Conservation (phyloP, 1,284 basidiomycete genomes). For the Athelia psychrophila region DNA sequence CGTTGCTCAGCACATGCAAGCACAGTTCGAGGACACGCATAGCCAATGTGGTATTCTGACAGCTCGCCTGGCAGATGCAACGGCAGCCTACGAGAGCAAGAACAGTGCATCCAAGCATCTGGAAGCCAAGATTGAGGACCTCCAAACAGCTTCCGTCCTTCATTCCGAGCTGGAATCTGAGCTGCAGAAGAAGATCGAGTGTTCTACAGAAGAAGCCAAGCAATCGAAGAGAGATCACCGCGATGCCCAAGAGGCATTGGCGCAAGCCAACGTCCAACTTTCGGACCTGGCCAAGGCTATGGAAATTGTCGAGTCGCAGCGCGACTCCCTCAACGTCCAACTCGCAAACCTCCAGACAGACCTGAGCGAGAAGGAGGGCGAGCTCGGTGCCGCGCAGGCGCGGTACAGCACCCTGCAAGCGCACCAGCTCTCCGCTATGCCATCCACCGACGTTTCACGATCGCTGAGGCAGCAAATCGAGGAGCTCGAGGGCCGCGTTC, state of each 20-base stretch:
- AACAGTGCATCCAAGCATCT: constrained; percentile 11
- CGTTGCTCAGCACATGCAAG: constrained; percentile 34
- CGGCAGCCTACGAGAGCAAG: constrained; percentile 4
- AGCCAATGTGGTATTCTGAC: constrained; percentile 14
- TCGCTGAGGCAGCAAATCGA: constrained; percentile 59
- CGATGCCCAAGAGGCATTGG: constrained; percentile 33
- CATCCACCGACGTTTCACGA: constrained; percentile 48
- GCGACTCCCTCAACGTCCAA: constrained; percentile 59
- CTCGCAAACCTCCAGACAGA: constrained; percentile 61
- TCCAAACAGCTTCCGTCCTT: constrained; percentile 30
- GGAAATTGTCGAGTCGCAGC: constrained; percentile 56
- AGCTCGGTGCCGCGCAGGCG: constrained; percentile 50
- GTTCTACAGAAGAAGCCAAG: constrained; percentile 19
- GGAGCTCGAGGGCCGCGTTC: constrained; percentile 58
- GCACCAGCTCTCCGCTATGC: constrained; percentile 61
- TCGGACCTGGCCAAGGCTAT: constrained; percentile 38
- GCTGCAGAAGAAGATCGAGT: neutral
- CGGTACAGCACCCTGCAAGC: constrained; percentile 59
- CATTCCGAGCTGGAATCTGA: constrained; percentile 26
- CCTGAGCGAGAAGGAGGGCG: constrained; percentile 45
- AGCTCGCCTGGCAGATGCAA: constrained; percentile 14
- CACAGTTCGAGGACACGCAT: constrained; percentile 10
- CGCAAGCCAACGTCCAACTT: constrained; percentile 34
- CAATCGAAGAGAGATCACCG: constrained; percentile 26
- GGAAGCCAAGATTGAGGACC: constrained; percentile 28